These are phyloP conservation scores for Candida railenensis DNA, from an alignment of 805 yeast genomes.

Conservation along the genomic window DNA sequence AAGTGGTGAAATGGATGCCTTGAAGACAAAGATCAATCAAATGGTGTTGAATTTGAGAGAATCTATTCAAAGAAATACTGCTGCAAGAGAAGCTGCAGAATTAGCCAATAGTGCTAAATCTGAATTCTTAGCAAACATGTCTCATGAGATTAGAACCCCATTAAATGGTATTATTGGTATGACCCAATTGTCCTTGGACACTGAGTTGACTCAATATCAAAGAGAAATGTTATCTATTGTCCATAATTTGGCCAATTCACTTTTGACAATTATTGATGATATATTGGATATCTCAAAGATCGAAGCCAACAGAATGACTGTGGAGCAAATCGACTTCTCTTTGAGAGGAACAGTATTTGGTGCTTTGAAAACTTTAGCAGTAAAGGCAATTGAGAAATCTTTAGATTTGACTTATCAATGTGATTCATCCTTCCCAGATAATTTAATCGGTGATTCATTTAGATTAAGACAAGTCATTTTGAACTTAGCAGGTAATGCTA, in stretches of 20 bases:
- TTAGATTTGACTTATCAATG: slow-evolving; percentile 77
- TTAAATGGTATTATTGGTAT: slow-evolving; percentile 92
- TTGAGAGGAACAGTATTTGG: slow-evolving; percentile 87
- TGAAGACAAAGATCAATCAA: slow-evolving; percentile 65
- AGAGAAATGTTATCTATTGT: slow-evolving; percentile 90
- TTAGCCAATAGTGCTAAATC: slow-evolving; percentile 86
- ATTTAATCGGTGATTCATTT: slow-evolving; percentile 84
- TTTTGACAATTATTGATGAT: slow-evolving; percentile 85
- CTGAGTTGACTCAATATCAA: slow-evolving; percentile 87
- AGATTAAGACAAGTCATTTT: slow-evolving; percentile 83
- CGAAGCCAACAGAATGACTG: slow-evolving; percentile 92
- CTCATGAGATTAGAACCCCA: slow-evolving; percentile 87
- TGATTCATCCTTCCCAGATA: slow-evolving; percentile 85
- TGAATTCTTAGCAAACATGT: slow-evolving; percentile 85
- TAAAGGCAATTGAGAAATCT: slow-evolving; percentile 84
- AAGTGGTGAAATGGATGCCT: slow-evolving; percentile 82
- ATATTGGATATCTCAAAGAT: slow-evolving; percentile 89
- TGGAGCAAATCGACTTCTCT: slow-evolving; percentile 84
- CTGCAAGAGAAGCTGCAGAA: slow-evolving; percentile 93
- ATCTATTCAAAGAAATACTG: slow-evolving; percentile 86
- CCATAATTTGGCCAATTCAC: slow-evolving; percentile 81
- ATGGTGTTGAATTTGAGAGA: slow-evolving; percentile 86
- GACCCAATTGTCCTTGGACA: slow-evolving; percentile 86
- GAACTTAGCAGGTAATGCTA: slow-evolving; percentile 86
- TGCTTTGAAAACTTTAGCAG: slow-evolving; percentile 85